Percentiles rank a stretch among this genome's conserved stretches.
These are phyloP conservation scores for Sanghuangporus weigelae DNA, from an alignment of 1,284 basidiomycete species.

Conservation along the genomic window DNA sequence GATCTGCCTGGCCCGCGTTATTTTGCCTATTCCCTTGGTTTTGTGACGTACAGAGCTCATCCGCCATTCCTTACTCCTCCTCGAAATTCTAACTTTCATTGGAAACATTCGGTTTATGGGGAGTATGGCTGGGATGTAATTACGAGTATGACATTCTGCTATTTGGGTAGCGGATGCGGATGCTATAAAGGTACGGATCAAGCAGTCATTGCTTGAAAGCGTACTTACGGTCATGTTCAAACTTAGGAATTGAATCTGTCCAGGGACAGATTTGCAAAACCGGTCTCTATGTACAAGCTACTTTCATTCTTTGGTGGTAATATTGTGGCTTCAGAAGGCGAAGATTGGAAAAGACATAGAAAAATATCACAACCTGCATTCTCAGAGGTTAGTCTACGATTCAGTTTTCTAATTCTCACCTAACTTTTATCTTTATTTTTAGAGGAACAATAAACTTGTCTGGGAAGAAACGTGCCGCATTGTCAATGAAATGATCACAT, in stretches of 20 bases:
- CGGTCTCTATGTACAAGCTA: slow-evolving; percentile 27
- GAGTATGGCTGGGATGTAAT: slow-evolving; percentile 1
- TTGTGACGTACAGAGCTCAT: slow-evolving; percentile 1
- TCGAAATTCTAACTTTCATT: neutral
- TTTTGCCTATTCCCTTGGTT: neutral
- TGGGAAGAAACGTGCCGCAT: slow-evolving; percentile 49
- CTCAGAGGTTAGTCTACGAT: slow-evolving; percentile 30
- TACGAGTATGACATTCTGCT: neutral
- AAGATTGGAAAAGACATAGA: slow-evolving; percentile 57
- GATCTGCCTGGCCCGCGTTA: slow-evolving; percentile 1
- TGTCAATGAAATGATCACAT: slow-evolving; percentile 37
- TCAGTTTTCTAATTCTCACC: neutral
- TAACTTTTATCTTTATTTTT: neutral
- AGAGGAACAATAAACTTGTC: slow-evolving; percentile 52
- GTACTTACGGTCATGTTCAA: neutral
- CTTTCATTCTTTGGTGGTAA: slow-evolving; percentile 42
- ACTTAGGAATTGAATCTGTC: slow-evolving; percentile 24
- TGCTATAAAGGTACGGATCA: neutral
- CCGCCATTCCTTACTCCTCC: neutral
- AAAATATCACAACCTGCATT: slow-evolving; percentile 41
- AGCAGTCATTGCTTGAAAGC: neutral
- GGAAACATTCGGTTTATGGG: neutral
- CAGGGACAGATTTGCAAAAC: slow-evolving; percentile 32
- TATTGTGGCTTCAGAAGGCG: slow-evolving; percentile 52
- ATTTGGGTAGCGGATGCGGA: slow-evolving; percentile 4